Evolutionary conservation across 2,329 filamentous ascomycete species (phyloP), one percentile per base, ranked within the genome.

Genomic region (Niveomyces coronatus): DNA sequence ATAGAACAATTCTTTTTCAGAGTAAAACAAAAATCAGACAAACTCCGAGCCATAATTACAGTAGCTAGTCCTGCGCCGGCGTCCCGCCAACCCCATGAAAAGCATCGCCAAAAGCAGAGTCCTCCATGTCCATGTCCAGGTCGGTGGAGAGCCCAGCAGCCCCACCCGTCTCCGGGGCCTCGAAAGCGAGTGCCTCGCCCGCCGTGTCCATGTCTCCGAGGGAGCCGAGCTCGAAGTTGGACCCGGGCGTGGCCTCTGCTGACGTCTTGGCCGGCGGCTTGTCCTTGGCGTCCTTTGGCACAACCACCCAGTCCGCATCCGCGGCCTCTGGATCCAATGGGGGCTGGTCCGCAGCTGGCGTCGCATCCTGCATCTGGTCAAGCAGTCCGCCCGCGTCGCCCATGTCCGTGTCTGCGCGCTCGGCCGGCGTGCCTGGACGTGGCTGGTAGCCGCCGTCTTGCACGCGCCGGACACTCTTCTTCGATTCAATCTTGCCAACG

Each of bases 101-200:
- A 1, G 85, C 85, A 49, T 91, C 83, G 3, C 83, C 85, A 62
- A 91, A 91, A 2, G 83, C 85, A 24, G 80, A 85, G 51, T 87
- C 82, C 32, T 85, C 82, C 65, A 86, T 72, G 45, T 80, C 81
- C 63, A 79, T 71, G 48, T 72, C 68, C 36, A 79, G 56, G 53
- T 73, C 70, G n/a, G 74, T 56, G 8, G 4, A 74, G 57, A 20
- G 66, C 68, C 62, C 66, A 3, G 56, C 61, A 1, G 51, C 55
- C 4, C 53, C 56, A 28, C 67, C 66, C 20, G 68, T 56, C 35
- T 73, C 67, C 11, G 74, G 71, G 13, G 72, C 71, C 29, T 74
- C 76, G 52, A 81, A 85, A 3, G 77, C 77, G 24, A 86, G 61
- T 4, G 79, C 82, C 51, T 85, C 80, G 11, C 79, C 81, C 0